phyloP scores from a whole-genome alignment of 192 early-diverging fungal genomes.

The Backusella westeae region DNA sequence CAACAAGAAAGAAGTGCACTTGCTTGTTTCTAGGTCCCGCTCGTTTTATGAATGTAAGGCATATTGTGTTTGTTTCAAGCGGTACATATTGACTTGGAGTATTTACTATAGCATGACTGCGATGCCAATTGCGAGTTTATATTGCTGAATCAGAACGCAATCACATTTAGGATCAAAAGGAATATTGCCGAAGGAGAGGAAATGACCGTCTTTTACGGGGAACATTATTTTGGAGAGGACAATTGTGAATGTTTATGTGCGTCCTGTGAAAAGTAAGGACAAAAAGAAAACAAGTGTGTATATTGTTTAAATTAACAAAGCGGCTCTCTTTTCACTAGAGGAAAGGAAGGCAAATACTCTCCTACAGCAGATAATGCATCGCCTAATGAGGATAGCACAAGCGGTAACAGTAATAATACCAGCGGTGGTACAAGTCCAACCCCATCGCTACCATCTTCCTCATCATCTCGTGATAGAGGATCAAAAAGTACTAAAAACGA shows the following conservation, averaged over 20 bases:
- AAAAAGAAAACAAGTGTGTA: neutral
- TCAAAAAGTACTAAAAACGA: neutral
- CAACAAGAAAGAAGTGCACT: constrained; percentile 39
- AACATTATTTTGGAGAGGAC: constrained; percentile 58
- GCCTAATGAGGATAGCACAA: neutral
- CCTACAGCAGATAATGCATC: neutral
- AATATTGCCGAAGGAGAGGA: constrained; percentile 55
- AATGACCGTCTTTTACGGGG: constrained; percentile 57
- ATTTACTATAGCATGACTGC: constrained; percentile 53
- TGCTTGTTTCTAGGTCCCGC: constrained; percentile 63
- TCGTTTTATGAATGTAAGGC: constrained; percentile 59
- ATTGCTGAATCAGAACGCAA: constrained; percentile 41
- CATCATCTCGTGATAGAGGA: neutral
- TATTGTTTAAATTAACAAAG: no score
- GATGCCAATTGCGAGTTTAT: constrained; percentile 54
- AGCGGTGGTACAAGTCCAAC: neutral
- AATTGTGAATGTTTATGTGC: constrained; percentile 61
- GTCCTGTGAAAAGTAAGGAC: constrained; percentile 50
- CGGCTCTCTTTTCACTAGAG: neutral
- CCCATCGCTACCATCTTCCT: neutral
- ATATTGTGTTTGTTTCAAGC: no score
- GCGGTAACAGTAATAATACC: neutral
- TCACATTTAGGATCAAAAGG: constrained; percentile 54
- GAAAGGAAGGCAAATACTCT: neutral
- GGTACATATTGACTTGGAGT: no score